Base-by-base conservation (phyloP, 2,329 filamentous ascomycete species). In the Colletotrichum tofieldiae region DNA sequence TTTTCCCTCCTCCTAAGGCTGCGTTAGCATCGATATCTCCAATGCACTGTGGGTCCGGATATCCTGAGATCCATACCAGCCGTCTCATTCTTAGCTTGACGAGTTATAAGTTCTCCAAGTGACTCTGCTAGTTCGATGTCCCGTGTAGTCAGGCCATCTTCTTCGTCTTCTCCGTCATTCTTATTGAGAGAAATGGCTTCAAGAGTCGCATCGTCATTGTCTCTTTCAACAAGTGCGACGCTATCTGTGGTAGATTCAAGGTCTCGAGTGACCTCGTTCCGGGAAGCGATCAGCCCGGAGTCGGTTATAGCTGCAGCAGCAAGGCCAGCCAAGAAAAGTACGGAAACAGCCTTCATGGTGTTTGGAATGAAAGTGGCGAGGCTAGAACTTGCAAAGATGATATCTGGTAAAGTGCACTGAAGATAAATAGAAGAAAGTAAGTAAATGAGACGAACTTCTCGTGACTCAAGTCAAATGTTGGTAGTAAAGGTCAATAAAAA, bases 271-370 rank as follows among this genome's bases (percentile, higher is more conserved):
- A 65, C 11, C 16, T 43, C 41, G 6, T 70, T 54, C 8, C 29
- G 45, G 39, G 70, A 55, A 14, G 65, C 70, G 20, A 59, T 55
- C n/a, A 61, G 8, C 3, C 65, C 60, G 3, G 37, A 14, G 4
- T 72, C 65, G 5, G 60, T 70, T 6, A 65, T 37, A 35, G 70
- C 70, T 16, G 65, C 65, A 16, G 65, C 59, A 1, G 65, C 70
- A 20, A 70, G 45, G 54, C 37, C 60, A 16, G 70, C 70, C 47
- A 68, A 41, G 23, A 72, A 51, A 8, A 72, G 32, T 43, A 70
- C n/a, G 12, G 60, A 72, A n/a, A 60, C 37, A 7, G 52, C 52
- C 70, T 65, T 72, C 70, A 72, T 72, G 11, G 29, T 55, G 11
- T 1, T 35, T 29, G 35, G 26, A 18, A 14, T 26, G n/a, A 6